Evolutionary conservation across 257 asterid genomes (phyloP).

Genomic region (Solanum sejunctum): DNA sequence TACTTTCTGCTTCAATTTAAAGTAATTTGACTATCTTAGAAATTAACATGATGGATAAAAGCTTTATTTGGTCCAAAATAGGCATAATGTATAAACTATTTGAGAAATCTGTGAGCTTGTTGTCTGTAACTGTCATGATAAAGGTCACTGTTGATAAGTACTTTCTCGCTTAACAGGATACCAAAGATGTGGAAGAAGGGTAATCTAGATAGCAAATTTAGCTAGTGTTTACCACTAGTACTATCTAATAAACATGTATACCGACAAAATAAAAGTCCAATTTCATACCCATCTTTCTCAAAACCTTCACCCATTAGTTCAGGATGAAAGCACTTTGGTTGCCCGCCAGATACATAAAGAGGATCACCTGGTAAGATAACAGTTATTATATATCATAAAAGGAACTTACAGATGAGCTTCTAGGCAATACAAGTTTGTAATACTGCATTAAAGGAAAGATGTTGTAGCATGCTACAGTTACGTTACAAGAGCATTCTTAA

Average conservation of each 20-base stretch:
- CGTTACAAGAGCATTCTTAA: neutral
- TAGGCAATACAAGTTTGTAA: neutral
- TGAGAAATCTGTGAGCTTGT: neutral
- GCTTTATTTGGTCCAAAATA: neutral
- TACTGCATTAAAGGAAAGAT: neutral
- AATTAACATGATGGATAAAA: neutral
- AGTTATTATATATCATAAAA: neutral
- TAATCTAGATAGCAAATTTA: neutral
- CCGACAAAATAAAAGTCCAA: neutral
- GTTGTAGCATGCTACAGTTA: neutral
- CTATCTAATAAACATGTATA: neutral
- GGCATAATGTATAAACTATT: neutral
- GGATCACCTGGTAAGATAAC: constrained; percentile 60
- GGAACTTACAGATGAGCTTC: neutral
- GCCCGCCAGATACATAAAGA: constrained; percentile 71
- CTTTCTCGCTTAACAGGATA: neutral
- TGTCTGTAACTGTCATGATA: neutral
- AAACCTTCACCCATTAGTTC: constrained; percentile 37
- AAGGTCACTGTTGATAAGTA: neutral
- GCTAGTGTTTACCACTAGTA: neutral
- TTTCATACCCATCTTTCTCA: constrained; percentile 77
- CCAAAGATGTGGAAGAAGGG: neutral
- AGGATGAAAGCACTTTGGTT: constrained; percentile 37
- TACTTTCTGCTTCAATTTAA: neutral
- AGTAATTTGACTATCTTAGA: neutral